Evolutionary conservation across 192 early-diverging fungal genomes (phyloP).

Genomic region (Anaeromyces robustus): DNA sequence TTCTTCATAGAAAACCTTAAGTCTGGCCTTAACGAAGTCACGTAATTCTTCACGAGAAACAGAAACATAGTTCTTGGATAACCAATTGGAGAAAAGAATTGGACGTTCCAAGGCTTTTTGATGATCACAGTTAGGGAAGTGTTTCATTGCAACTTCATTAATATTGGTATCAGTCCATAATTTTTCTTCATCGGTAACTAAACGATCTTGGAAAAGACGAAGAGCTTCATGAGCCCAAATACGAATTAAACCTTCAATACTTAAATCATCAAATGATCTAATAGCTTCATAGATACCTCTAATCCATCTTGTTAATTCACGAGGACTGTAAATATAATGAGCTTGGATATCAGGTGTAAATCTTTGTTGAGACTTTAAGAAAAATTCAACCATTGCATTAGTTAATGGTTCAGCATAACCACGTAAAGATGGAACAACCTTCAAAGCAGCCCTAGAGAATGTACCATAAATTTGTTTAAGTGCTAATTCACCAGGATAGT

Average conservation of each 20-base stretch:
- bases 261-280: conserved; percentile 59
- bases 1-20: conserved; percentile 98
- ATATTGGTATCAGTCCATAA: conserved; percentile 82
- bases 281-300: conserved; percentile 94
- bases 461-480: conserved; percentile 92
- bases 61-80: conserved; percentile 81
- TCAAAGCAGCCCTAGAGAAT: conserved; percentile 81
- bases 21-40: conserved; percentile 80
- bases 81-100: conserved; percentile 95
- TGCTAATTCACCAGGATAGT: conserved; percentile 87
- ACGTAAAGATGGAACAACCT: conserved; percentile 74
- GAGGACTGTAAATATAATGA: conserved; percentile 98
- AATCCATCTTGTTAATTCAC: conserved; percentile 98
- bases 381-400: conserved; percentile 94
- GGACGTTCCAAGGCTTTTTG: conserved; percentile 62
- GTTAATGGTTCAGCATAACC: conserved; percentile 85
- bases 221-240: conserved; percentile 98
- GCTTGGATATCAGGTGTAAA: conserved; percentile 98
- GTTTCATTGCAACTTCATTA: conserved; percentile 60
- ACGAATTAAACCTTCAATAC: conserved; percentile 73
- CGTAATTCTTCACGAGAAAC: conserved; percentile 78
- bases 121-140: conserved; percentile 73
- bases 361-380: conserved; percentile 66
- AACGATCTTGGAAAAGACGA: conserved; percentile 95
- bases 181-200: conserved; percentile 75